Percentiles rank a stretch among this genome's conserved stretches.
Conservation (phyloP, 305 asterid genomes). For the Solanum hybrid region DNA sequence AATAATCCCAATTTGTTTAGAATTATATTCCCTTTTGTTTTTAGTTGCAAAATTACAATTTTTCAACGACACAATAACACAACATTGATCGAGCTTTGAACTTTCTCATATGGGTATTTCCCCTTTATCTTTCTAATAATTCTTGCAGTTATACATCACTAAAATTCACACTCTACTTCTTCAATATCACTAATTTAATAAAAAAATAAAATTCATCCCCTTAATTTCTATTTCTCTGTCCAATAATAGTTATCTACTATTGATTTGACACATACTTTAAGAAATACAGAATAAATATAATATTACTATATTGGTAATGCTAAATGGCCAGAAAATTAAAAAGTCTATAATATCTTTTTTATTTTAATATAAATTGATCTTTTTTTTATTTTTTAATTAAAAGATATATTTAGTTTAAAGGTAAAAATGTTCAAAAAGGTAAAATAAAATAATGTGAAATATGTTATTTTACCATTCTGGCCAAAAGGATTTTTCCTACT, state of each 20-base stretch:
- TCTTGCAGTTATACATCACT: background rate
- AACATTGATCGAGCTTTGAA: background rate
- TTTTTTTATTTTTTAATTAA: no score
- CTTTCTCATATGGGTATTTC: background rate
- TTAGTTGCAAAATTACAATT: background rate
- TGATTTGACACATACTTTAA: background rate
- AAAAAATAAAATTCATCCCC: background rate
- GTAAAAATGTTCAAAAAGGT: no score
- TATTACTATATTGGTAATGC: no score
- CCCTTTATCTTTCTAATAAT: background rate
- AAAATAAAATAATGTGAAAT: no score
- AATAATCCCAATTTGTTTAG: background rate
- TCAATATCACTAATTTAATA: background rate
- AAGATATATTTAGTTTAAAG: no score
- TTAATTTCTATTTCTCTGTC: background rate
- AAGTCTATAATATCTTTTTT: no score
- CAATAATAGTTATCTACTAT: no score
- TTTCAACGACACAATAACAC: background rate
- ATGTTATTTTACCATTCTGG: no score
- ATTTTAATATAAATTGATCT: no score
- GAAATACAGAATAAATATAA: no score
- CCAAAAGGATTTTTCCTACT: no score
- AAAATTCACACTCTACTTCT: background rate
- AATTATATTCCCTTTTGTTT: background rate
- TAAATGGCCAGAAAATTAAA: no score